Evolutionary conservation across 1,284 basidiomycete species (phyloP).

Genomic region (Ustilago cynodontis): DNA sequence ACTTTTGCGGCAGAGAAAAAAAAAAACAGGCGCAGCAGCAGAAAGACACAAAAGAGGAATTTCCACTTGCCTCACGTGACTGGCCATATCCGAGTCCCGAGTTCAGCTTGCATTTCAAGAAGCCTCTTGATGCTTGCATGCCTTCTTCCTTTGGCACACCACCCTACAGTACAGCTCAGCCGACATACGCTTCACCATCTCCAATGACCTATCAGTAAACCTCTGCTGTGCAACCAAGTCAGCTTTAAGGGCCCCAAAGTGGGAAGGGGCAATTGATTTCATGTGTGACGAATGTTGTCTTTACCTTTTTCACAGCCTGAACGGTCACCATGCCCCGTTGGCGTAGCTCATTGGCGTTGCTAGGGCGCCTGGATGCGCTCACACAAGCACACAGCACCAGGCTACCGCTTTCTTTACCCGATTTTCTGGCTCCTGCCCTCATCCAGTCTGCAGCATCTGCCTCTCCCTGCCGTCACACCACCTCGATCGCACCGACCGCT

Average conservation of each 20-base stretch:
- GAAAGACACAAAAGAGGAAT: neutral
- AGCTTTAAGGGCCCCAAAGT: too few relatives aligned
- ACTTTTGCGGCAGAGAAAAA: conserved; percentile 4
- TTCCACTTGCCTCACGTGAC: conserved; percentile 27
- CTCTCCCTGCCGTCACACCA: conserved; percentile 13
- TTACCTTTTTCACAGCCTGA: conserved; percentile 1
- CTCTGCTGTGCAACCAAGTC: neutral
- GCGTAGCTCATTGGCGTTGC: conserved; percentile 12
- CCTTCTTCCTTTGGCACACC: neutral
- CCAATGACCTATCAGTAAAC: neutral
- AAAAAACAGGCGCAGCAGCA: conserved; percentile 7
- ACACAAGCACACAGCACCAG: neutral
- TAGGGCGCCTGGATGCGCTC: neutral
- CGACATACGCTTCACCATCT: neutral
- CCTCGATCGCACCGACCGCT: conserved; percentile 2
- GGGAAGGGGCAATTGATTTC: neutral
- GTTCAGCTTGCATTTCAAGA: neutral
- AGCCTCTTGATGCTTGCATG: neutral
- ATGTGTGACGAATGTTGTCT: neutral
- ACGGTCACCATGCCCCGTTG: conserved; percentile 14
- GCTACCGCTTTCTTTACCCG: conserved; percentile 4
- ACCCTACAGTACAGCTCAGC: neutral
- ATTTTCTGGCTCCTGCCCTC: conserved; percentile 33
- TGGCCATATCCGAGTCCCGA: conserved; percentile 21
- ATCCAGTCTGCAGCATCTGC: neutral